Percentiles rank a stretch among this genome's conserved stretches.
Conservation (phyloP, 163 green algal species). For the Prototheca wickerhamii region DNA sequence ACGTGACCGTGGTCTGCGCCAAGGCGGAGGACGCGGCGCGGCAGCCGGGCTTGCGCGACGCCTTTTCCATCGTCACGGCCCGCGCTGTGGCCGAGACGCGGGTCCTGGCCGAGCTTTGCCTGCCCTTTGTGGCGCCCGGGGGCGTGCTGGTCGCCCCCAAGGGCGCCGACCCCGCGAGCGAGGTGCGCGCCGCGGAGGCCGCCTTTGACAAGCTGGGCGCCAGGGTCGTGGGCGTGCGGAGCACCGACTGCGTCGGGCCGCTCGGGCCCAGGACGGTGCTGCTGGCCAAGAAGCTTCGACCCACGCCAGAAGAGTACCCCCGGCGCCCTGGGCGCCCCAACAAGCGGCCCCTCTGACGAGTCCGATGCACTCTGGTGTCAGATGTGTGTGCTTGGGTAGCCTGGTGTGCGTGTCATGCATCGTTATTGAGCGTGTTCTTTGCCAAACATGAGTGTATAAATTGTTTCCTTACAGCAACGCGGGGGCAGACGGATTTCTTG, state of each 20-base stretch:
- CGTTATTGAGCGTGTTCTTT: no score
- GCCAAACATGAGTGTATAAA: no score
- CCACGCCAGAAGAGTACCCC: slow-evolving; percentile 28
- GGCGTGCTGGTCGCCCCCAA: slow-evolving; percentile 79
- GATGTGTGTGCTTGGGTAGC: no score
- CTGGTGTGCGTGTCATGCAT: no score
- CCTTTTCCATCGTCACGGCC: slow-evolving; percentile 60
- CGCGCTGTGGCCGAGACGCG: slow-evolving; percentile 70
- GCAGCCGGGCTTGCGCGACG: slow-evolving; percentile 23
- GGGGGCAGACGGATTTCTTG: no score
- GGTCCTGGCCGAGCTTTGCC: slow-evolving; percentile 76
- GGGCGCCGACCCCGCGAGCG: slow-evolving; percentile 42
- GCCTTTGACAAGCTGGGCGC: slow-evolving; percentile 57
- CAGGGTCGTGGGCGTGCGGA: slow-evolving; percentile 29
- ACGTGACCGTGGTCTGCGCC: slow-evolving; percentile 53
- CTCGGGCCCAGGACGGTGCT: slow-evolving; percentile 52
- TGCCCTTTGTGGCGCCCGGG: slow-evolving; percentile 66
- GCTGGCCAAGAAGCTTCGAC: slow-evolving; percentile 47
- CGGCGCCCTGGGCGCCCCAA: no score
- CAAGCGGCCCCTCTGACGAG: no score
- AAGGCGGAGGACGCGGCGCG: slow-evolving; percentile 52
- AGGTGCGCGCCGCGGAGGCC: slow-evolving; percentile 41
- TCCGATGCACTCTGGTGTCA: no score
- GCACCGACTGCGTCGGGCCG: slow-evolving; percentile 26
- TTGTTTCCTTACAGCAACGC: no score